Percentiles rank a stretch among this genome's conserved stretches.
Evolutionary conservation across 2,329 filamentous ascomycete genomes (phyloP).

Genomic region (Trematosphaeria pertusa): DNA sequence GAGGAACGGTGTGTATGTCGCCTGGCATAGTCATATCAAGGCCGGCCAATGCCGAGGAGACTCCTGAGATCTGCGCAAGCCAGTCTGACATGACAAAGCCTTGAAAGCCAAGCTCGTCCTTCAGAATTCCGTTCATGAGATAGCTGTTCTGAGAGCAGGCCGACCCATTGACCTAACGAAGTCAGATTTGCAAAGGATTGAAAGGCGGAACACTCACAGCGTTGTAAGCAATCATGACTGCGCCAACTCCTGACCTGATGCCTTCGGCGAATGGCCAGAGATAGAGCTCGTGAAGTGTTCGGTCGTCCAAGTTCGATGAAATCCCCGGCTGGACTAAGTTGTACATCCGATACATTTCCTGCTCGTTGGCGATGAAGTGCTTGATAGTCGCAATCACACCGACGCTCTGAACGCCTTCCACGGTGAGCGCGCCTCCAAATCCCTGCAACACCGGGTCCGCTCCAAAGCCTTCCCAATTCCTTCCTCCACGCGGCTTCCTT

Average conservation of each 20-base stretch:
- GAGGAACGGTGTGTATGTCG: slow-evolving; percentile 63
- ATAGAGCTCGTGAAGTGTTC: slow-evolving; percentile 79
- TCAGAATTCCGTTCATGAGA: slow-evolving; percentile 81
- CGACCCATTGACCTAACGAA: slow-evolving; percentile 50
- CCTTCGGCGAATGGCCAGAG: slow-evolving; percentile 86
- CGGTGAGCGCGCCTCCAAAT: slow-evolving; percentile 77
- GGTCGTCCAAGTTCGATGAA: slow-evolving; percentile 73
- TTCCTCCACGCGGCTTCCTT: slow-evolving; percentile 66
- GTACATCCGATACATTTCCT: slow-evolving; percentile 61
- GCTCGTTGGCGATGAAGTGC: slow-evolving; percentile 78
- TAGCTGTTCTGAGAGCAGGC: slow-evolving; percentile 78
- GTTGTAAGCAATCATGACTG: slow-evolving; percentile 83
- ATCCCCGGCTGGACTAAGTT: slow-evolving; percentile 44
- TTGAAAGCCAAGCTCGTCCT: slow-evolving; percentile 86
- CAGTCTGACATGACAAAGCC: slow-evolving; percentile 91
- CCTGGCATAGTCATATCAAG: slow-evolving; percentile 83
- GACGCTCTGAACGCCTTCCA: slow-evolving; percentile 74
- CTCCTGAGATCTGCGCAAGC: slow-evolving; percentile 83
- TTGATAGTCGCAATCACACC: slow-evolving; percentile 76
- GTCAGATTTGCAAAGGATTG: slow-evolving; percentile 10
- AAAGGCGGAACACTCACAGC: slow-evolving; percentile 37
- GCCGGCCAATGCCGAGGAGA: slow-evolving; percentile 78
- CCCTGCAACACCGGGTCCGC: slow-evolving; percentile 74
- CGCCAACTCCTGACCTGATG: slow-evolving; percentile 76
- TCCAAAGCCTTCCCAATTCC: slow-evolving; percentile 79